Evolutionary conservation across 2,329 filamentous ascomycete species (phyloP).

Genomic region (Fusarium fracticaudum): DNA sequence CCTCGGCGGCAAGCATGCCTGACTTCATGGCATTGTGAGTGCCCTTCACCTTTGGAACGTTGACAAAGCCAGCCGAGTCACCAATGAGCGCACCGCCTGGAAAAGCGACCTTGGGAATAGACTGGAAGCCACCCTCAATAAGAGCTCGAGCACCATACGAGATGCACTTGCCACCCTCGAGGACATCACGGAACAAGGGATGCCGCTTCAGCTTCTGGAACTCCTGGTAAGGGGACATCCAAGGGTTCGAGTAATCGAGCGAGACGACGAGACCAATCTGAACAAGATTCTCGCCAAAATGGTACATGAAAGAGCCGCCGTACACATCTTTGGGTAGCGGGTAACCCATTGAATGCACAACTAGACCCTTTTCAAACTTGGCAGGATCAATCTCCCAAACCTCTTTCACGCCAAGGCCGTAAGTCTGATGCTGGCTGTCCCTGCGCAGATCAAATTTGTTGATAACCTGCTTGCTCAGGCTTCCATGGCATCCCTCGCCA

Average conservation of each 20-base stretch:
- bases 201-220: slow-evolving; percentile 99
- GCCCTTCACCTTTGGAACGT: slow-evolving; percentile 98
- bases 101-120: slow-evolving; percentile 96
- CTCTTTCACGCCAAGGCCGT: slow-evolving; percentile 93
- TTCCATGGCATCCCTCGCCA: slow-evolving; percentile 94
- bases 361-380: slow-evolving; percentile 87
- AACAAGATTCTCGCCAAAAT: slow-evolving; percentile 97
- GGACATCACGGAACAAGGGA: slow-evolving; percentile 83
- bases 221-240: slow-evolving; percentile 93
- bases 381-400: slow-evolving; percentile 96
- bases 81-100: slow-evolving; percentile 95
- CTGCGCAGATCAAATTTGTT: slow-evolving; percentile 92
- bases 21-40: slow-evolving; percentile 98
- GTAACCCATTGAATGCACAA: slow-evolving; percentile 93
- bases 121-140: slow-evolving; percentile 96
- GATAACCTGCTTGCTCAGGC: slow-evolving; percentile 91
- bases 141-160: slow-evolving; percentile 93
- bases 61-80: slow-evolving; percentile 95
- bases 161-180: slow-evolving; percentile 98
- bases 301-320: slow-evolving; percentile 99
- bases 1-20: slow-evolving; percentile 94
- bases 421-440: slow-evolving; percentile 93
- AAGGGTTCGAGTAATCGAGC: slow-evolving; percentile 95
- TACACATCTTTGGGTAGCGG: slow-evolving; percentile 90
- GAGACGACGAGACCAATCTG: slow-evolving; percentile 91